These are phyloP conservation scores for Quercus rubra DNA, from an alignment of 306 rosid species.

Conservation along the genomic window DNA sequence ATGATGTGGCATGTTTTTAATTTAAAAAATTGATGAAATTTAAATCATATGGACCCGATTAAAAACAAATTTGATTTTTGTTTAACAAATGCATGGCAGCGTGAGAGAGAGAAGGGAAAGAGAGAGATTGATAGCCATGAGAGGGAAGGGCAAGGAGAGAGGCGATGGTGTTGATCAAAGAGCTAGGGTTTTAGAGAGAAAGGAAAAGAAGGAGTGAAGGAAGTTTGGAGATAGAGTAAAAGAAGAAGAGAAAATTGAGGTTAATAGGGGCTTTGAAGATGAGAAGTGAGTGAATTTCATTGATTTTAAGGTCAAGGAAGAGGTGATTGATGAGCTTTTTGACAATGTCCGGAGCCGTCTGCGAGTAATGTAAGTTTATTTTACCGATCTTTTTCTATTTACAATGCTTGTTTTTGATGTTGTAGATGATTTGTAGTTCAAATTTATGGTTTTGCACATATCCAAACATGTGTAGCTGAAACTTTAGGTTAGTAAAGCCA, in stretches of 20 bases:
- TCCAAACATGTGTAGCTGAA: not conserved
- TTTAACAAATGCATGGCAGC: too few species aligned
- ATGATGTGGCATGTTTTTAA: too few species aligned
- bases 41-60: too few species aligned
- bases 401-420: too few species aligned
- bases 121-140: not conserved
- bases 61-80: too few species aligned
- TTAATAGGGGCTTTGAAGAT: slow-evolving; percentile 24
- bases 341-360: slow-evolving; percentile 30
- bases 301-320: slow-evolving; percentile 26
- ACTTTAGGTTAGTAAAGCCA: not conserved
- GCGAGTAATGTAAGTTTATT: slow-evolving; percentile 49
- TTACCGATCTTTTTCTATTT: not conserved
- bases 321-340: slow-evolving; percentile 20
- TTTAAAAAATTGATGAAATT: too few species aligned
- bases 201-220: slow-evolving; percentile 45
- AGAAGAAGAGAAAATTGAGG: slow-evolving; percentile 20
- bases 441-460: not conserved
- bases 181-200: slow-evolving; percentile 50
- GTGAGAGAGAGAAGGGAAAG: too few species aligned
- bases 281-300: slow-evolving; percentile 17
- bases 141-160: slow-evolving; percentile 63
- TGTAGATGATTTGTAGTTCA: too few species aligned
- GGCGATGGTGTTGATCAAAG: slow-evolving; percentile 53
- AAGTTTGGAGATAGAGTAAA: slow-evolving; percentile 60